Base-by-base conservation (phyloP, 495 filamentous ascomycete genomes). In the Trichoderma orchidacearum region DNA sequence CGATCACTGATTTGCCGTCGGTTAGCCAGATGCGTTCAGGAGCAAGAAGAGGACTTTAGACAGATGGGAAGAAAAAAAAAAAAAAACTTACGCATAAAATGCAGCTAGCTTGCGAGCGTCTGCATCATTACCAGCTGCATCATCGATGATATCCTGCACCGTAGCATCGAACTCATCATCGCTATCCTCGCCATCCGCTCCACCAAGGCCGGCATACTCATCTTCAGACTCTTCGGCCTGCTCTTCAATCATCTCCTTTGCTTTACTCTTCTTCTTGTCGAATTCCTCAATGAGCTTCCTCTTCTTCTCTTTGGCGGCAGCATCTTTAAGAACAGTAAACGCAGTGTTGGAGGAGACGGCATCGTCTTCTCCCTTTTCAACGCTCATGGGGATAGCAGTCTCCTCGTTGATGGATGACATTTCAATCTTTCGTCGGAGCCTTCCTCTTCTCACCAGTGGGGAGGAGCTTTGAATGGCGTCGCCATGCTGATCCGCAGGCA, bases 171-270 rank as follows among this genome's bases (percentile, higher is more conserved):
- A 80, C 56, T 89, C 87, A 34, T 85, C 84, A 23, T 75, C 81
- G 52, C 83, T 85, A 35, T 90, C 89, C 58, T 98, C 94, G 52
- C 92, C 90, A 67, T 89, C 90, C 3, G 78, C 85, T 38, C 93
- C 93, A 50, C 94, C 94, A 36, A 97, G 75, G 2, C 94, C 94
- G 30, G 91, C 93, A 65, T 96, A 99, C 67, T 99, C 93, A 66
- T 99, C 93, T 66, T 97, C 94, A 0, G 94, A 97, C 73, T 99
- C 93, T 62, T 93, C 89, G 35, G 93, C 93, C 63, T 93, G 89
- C 59, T 97, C 93, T 58, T 97, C 80, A 17, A 99, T 74, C 74
- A 95, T 89, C 13, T 84, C 84, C 56, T 83, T 90, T 0, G 90
- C 91, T 62, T 90, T 86, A 69, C 88, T 94, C 65, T 85, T 93